phyloP scores from a whole-genome alignment of 768 basidiomycete species.

The Naganishia randhawae region DNA sequence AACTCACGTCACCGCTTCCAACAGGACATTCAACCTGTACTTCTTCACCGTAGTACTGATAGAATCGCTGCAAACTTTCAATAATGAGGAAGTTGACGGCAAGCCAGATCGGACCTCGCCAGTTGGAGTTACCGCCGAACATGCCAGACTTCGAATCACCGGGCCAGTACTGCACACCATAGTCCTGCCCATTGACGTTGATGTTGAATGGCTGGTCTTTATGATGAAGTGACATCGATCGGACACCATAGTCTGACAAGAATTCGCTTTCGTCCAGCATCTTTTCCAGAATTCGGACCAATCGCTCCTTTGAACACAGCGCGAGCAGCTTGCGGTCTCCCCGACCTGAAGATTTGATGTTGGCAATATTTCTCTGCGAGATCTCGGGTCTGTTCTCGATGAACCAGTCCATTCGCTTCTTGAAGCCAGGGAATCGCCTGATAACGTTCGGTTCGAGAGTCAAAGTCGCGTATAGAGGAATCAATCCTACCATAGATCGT shows the following conservation, averaged over 20 bases:
- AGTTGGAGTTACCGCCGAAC: constrained; percentile 81
- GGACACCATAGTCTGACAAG: constrained; percentile 87
- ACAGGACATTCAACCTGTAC: constrained; percentile 93
- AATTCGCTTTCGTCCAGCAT: constrained; percentile 98
- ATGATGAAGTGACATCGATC: constrained; percentile 94
- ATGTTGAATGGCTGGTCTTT: constrained; percentile 92
- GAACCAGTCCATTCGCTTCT: constrained; percentile 99
- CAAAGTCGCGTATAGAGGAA: constrained; percentile 90
- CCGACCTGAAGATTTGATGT: constrained; percentile 79
- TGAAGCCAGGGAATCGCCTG: constrained; percentile 93
- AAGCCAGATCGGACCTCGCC: constrained; percentile 86
- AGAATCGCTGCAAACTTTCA: constrained; percentile 89
- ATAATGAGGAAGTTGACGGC: constrained; percentile 94
- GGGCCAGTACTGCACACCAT: constrained; percentile 95
- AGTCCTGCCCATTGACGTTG: constrained; percentile 83
- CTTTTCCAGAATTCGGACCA: constrained; percentile 82
- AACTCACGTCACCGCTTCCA: constrained; percentile 71
- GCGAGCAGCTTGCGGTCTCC: constrained; percentile 85
- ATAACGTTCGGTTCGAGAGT: constrained; percentile 85
- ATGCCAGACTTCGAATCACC: constrained; percentile 95
- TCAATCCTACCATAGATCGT: constrained; percentile 92
- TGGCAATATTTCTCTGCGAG: constrained; percentile 87
- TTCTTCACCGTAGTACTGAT: constrained; percentile 86
- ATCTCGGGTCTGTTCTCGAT: constrained; percentile 85
- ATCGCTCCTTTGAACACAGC: constrained; percentile 82